Evolutionary conservation across 495 filamentous ascomycete genomes (phyloP), one percentile per base, ranked within the genome.

Genomic region (Annulohypoxylon maeteangense): DNA sequence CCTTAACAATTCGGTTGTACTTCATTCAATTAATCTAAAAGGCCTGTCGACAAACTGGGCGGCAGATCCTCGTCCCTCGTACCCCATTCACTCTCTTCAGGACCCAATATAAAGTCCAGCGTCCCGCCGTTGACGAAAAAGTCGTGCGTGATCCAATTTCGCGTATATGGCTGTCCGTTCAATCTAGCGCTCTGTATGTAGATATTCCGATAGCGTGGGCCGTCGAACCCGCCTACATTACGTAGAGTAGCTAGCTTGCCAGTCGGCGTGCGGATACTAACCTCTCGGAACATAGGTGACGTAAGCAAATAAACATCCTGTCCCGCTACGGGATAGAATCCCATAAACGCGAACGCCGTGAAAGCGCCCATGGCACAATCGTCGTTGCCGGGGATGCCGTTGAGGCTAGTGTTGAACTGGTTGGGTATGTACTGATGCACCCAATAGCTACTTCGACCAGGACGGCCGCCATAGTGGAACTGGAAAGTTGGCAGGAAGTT

Each of bases 281-380:
- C 83, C 67, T 87, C 81, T 51, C 86, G 82, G 74, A 93, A 93
- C 74, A 89, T 85, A 0, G 90, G 89, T 6, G 88, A 79, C 20
- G 83, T 89, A 16, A 93, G 88, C 5, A 94, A 80, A 64, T 93
- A 93, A 0, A 92, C 90, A 62, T 92, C 83, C 76, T 92, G 90
- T 4, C 91, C 91, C 0, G 90, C 89, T 3, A 91, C 88, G 0
- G 91, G 91, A 76, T 90, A 94, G 1, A 93, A 83, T 0, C 91
- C 91, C 76, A 92, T 87, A 84, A 91, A 90, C 36, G 86, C 86
- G 36, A 92, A 87, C 0, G 88, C 88, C 4, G 86, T 82, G 67
- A 92, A 93, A 2, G 90, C 87, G 7, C 90, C 91, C 90, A 92
- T 92, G 16, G 91, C 90, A 56, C 88, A 89, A 77, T 93, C 90